phyloP scores from a whole-genome alignment of 2,329 filamentous ascomycete species.

The Penicillium capsulatum region DNA sequence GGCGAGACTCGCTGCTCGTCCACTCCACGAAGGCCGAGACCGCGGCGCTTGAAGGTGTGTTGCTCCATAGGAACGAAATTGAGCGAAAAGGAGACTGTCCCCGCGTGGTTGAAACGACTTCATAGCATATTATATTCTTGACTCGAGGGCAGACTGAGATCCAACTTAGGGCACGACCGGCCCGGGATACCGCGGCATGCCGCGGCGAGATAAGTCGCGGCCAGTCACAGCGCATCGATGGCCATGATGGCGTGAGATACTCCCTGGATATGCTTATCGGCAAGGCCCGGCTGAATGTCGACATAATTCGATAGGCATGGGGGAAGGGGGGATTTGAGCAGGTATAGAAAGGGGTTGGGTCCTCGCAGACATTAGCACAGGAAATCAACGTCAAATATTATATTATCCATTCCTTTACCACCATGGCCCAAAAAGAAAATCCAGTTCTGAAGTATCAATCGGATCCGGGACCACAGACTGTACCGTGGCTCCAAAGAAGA shows the following conservation, averaged over 20 bases:
- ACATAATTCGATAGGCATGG: neutral
- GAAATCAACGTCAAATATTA: too few relatives aligned
- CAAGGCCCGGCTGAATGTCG: constrained; percentile 3
- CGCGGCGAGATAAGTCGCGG: constrained; percentile 17
- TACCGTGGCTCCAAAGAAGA: constrained; percentile 14
- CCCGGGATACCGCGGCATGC: constrained; percentile 25
- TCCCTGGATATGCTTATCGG: constrained; percentile 17
- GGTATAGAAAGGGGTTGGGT: constrained; percentile 3
- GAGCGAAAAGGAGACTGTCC: neutral
- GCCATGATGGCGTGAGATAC: constrained; percentile 21
- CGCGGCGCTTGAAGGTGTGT: constrained; percentile 42
- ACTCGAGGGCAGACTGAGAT: too few relatives aligned
- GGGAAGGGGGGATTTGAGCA: neutral
- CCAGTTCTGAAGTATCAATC: neutral
- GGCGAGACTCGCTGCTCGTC: constrained; percentile 36
- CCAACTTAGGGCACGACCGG: constrained; percentile 13
- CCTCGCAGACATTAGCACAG: neutral
- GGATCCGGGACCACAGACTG: neutral
- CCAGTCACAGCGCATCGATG: constrained; percentile 4
- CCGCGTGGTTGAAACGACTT: too few relatives aligned
- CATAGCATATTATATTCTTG: too few relatives aligned
- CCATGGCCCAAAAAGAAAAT: neutral
- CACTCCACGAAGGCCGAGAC: constrained; percentile 41
- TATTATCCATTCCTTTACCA: neutral
- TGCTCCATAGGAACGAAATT: constrained; percentile 37